These are phyloP conservation scores for Yamagishiella unicocca DNA, from an alignment of 139 green algal species.

Conservation along the genomic window DNA sequence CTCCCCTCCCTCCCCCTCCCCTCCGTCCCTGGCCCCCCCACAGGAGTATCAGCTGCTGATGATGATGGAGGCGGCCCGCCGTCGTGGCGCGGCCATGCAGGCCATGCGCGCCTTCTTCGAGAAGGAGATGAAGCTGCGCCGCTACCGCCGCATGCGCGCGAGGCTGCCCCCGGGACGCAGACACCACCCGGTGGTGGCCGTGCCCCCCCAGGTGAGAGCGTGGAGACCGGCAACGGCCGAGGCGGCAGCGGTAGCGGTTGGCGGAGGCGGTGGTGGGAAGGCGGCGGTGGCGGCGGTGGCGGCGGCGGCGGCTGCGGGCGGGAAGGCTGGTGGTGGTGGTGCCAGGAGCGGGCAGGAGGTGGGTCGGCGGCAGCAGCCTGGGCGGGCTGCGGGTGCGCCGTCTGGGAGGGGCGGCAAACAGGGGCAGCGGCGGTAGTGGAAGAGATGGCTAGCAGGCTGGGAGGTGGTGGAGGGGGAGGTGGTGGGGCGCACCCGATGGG, in stretches of 20 bases:
- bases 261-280: background rate
- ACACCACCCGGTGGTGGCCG: conserved; percentile 20
- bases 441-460: no score
- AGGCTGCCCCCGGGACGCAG: conserved; percentile 29
- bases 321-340: no score
- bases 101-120: conserved; percentile 1
- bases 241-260: background rate
- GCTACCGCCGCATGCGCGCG: background rate
- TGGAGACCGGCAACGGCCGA: background rate
- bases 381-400: no score
- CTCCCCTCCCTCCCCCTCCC: background rate
- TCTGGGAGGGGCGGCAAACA: no score
- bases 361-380: no score
- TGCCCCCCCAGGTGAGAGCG: background rate
- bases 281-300: background rate
- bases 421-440: no score
- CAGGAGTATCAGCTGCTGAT: conserved; percentile 2
- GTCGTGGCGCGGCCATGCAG: background rate
- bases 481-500: no score
- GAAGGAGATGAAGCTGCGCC: conserved; percentile 2
- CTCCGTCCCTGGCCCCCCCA: no score
- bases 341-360: no score
- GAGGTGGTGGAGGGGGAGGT: no score
- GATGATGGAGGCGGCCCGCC: background rate
- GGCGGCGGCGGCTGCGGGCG: background rate